Conservation (phyloP, 805 yeast species). For the Kazachstania martiniae region DNA sequence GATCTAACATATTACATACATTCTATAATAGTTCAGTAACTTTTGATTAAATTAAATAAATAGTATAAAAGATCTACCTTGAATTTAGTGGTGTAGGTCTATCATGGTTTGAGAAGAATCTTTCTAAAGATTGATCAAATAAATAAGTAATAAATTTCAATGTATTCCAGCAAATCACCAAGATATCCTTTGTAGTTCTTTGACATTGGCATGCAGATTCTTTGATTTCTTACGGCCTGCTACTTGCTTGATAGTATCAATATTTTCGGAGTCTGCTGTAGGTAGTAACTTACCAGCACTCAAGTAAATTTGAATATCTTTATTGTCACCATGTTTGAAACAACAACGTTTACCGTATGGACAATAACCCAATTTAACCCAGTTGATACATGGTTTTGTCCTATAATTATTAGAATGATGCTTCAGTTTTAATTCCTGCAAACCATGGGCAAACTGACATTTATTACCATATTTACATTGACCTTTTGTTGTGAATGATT, state of each 20-base stretch:
- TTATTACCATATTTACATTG: conserved; percentile 80
- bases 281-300: conserved; percentile 13
- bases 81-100: too few relatives aligned
- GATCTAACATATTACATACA: too few relatives aligned
- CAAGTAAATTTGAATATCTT: conserved; percentile 22
- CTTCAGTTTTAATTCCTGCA: conserved; percentile 58
- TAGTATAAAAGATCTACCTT: too few relatives aligned
- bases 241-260: neutral
- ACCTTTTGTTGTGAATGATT: conserved; percentile 59
- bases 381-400: conserved; percentile 83
- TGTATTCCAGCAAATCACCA: too few relatives aligned
- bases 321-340: conserved; percentile 61
- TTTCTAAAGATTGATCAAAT: neutral
- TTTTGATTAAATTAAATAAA: too few relatives aligned
- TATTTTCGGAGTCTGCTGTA: neutral
- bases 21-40: too few relatives aligned
- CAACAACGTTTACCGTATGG: conserved; percentile 88
- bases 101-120: too few relatives aligned
- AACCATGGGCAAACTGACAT: conserved; percentile 93
- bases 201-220: conserved; percentile 23
- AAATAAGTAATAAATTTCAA: neutral
- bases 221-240: conserved; percentile 3
- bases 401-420: conserved; percentile 70
- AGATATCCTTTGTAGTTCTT: conserved; percentile 22
- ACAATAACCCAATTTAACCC: conserved; percentile 73